Conservation (phyloP, 257 asterid genomes). For the Ligustrum vulgare region DNA sequence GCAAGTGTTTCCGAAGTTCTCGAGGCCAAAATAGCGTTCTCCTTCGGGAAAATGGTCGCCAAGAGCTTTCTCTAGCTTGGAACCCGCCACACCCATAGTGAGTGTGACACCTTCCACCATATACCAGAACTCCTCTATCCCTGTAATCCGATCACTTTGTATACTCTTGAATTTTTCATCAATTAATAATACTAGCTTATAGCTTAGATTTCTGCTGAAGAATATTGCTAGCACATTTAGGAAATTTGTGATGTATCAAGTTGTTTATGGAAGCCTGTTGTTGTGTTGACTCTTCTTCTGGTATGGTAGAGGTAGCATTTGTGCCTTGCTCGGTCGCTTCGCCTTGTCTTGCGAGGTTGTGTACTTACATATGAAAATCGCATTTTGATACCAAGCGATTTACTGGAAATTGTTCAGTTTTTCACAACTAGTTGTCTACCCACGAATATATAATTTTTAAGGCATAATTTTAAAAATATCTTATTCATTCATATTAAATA, state of each 20-base stretch:
- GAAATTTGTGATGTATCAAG: background rate
- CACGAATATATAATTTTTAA: too few relatives aligned
- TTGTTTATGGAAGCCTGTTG: background rate
- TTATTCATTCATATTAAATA: too few relatives aligned
- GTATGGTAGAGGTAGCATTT: too few relatives aligned
- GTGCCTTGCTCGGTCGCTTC: background rate
- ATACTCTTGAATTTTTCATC: conserved; percentile 6
- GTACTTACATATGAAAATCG: background rate
- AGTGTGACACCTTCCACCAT: conserved; percentile 52
- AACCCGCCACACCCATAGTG: conserved; percentile 68
- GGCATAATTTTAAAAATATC: too few relatives aligned
- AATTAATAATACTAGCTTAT: background rate
- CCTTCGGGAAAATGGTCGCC: conserved; percentile 83
- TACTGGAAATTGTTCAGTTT: too few relatives aligned
- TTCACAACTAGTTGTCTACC: too few relatives aligned
- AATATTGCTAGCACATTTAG: background rate
- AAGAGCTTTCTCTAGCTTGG: conserved; percentile 68
- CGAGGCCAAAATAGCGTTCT: conserved; percentile 70
- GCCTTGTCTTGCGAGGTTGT: background rate
- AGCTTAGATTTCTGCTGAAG: background rate
- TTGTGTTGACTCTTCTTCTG: background rate
- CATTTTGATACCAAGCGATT: too few relatives aligned
- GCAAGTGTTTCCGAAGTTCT: conserved; percentile 76
- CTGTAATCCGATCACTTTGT: conserved; percentile 23
- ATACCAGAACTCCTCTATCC: conserved; percentile 67